A percentile compares a stretch with the other conserved stretches of the same genome.
Evolutionary conservation across 1,284 basidiomycete genomes (phyloP).

Genomic region (Ganoderma leucocontextum): DNA sequence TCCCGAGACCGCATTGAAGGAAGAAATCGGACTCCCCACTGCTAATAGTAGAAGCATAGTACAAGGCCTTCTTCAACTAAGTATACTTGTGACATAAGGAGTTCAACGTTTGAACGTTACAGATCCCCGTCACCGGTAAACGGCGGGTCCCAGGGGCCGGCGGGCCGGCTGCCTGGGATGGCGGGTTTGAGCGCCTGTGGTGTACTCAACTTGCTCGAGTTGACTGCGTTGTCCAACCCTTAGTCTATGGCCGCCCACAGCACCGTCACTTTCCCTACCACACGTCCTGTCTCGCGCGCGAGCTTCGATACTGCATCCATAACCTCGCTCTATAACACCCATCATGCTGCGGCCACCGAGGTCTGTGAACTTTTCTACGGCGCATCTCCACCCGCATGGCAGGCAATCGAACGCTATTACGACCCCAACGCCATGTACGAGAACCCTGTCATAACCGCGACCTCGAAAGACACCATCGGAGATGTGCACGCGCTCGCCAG

Average conservation of each 20-base stretch:
- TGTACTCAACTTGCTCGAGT: neutral
- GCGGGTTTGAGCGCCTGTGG: neutral
- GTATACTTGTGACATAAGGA: no score
- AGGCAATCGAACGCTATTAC: conserved; percentile 67
- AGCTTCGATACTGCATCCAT: conserved; percentile 33
- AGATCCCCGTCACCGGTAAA: no score
- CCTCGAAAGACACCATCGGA: conserved; percentile 71
- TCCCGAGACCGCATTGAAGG: no score
- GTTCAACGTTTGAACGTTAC: no score
- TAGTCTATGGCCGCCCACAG: conserved; percentile 19
- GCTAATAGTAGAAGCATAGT: no score
- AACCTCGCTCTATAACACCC: conserved; percentile 50
- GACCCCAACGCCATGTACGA: conserved; percentile 78
- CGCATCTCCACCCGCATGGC: conserved; percentile 53
- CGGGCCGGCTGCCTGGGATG: neutral
- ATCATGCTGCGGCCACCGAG: conserved; percentile 66
- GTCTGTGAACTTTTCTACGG: conserved; percentile 75
- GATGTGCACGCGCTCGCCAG: conserved; percentile 70
- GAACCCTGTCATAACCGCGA: conserved; percentile 77
- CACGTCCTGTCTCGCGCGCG: conserved; percentile 20
- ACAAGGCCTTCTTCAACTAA: no score
- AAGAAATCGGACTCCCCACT: no score
- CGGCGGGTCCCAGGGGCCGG: neutral
- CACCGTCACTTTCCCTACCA: conserved; percentile 34
- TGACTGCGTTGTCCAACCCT: conserved; percentile 2